Base-by-base conservation (phyloP, 1,284 basidiomycete species). In the Papiliotrema terrestris region DNA sequence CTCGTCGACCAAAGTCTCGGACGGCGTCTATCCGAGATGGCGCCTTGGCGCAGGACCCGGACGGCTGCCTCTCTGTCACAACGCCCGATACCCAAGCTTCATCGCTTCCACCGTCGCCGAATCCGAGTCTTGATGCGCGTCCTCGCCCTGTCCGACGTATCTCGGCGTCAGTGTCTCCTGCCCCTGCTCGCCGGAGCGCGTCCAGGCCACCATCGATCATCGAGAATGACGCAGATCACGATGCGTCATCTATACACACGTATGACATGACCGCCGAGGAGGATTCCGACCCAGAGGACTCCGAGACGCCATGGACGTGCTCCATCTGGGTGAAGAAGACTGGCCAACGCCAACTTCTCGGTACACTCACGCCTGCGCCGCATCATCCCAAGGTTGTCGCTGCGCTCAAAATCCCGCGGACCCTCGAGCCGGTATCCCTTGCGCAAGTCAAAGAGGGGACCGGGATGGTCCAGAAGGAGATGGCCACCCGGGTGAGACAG, bases 321-420 rank as follows among this genome's bases (percentile, higher is more conserved):
- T 69, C 77, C 13, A 74, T 81, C 1, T 77, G 78, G 47, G 67
- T 75, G 32, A 71, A 71, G 58, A 61, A 60, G 20, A 73, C 68
- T 20, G 67, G 65, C 4, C 60, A 68, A 32, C 55, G 66, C 19
- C 67, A 71, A 49, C 55, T 71, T 20, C 63, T 82, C 13, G 92
- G 86, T 13, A 91, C 87, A 25, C 81, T 96, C 36, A 86, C 85
- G 9, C 95, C 94, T 6, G 93, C 93, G 1, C 94, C 93, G 17
- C 92, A 98, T 73, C 95, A 98, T 74, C 95, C 95, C 8, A 93
- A 95, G 72, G 87, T 98, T 19, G 88, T 98, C 29, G 88, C 86
- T 36, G 85, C 93, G 77, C 82, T 98, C 56, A 89, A 91, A 71
- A 84, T 96, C 48, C 92, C 93, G 9, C 91, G 86, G 73, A 86